Percentiles rank a stretch among this genome's conserved stretches.
Conservation (phyloP, 805 yeast genomes). For the Candida anglica region DNA sequence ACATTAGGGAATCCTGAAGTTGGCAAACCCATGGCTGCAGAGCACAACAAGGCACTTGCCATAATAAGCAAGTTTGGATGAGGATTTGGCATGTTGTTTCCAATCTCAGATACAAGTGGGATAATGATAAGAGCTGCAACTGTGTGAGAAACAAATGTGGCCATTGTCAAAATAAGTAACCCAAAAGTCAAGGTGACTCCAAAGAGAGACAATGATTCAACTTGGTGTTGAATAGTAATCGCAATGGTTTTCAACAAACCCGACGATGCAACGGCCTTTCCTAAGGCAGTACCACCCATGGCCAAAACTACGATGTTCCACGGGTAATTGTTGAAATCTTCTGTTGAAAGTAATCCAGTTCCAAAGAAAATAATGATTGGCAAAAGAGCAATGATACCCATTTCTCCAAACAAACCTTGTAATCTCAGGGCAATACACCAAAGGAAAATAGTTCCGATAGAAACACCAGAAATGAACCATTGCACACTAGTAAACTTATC, state of each 20-base stretch:
- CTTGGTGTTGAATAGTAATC: slow-evolving; percentile 53
- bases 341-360: slow-evolving; percentile 78
- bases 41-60: slow-evolving; percentile 66
- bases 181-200: slow-evolving; percentile 79
- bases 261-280: slow-evolving; percentile 90
- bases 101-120: slow-evolving; percentile 88
- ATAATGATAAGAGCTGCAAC: slow-evolving; percentile 93
- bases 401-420: slow-evolving; percentile 77
- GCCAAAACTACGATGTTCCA: slow-evolving; percentile 96
- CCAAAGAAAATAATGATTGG: slow-evolving; percentile 93
- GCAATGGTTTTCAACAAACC: slow-evolving; percentile 85
- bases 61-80: slow-evolving; percentile 81
- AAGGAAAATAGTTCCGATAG: slow-evolving; percentile 67
- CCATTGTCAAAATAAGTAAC: slow-evolving; percentile 71
- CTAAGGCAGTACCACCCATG: slow-evolving; percentile 96
- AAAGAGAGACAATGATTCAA: slow-evolving; percentile 67
- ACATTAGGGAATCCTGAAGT: slow-evolving; percentile 98
- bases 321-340: slow-evolving; percentile 91
- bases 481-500: slow-evolving; percentile 73
- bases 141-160: slow-evolving; percentile 94
- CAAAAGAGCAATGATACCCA: slow-evolving; percentile 92
- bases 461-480: slow-evolving; percentile 66
- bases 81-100: slow-evolving; percentile 67
- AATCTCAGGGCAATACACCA: slow-evolving; percentile 88
- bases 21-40: slow-evolving; percentile 96